phyloP scores from a whole-genome alignment of 305 asterid genomes.

The Andrographis paniculata region DNA sequence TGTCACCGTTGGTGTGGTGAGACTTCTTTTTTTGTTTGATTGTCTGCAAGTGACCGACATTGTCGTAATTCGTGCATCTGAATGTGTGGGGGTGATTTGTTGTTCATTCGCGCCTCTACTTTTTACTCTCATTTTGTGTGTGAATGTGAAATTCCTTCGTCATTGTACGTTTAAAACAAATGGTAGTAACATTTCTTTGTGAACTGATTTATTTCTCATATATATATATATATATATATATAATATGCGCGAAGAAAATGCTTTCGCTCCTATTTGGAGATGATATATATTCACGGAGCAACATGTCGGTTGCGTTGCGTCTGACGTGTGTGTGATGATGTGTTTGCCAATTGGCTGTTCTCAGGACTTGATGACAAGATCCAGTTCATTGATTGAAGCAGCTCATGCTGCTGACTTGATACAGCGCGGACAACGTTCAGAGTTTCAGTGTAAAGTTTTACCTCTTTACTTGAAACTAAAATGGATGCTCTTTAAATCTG shows the following conservation, averaged over 20 bases:
- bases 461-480: neutral
- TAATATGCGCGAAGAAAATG: no score
- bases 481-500: constrained; percentile 1
- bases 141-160: no score
- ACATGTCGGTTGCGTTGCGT: constrained; percentile 1
- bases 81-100: neutral
- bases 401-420: constrained; percentile 91
- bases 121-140: neutral
- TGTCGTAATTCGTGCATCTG: neutral
- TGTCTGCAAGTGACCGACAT: neutral
- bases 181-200: no score
- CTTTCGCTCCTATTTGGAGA: neutral
- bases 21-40: constrained; percentile 15
- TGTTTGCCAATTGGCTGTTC: constrained; percentile 33
- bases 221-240: no score
- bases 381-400: constrained; percentile 49
- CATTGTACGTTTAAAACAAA: no score
- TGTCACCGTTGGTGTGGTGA: constrained; percentile 63
- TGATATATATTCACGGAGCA: constrained; percentile 1
- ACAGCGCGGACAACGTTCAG: constrained; percentile 80
- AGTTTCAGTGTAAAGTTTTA: constrained; percentile 59
- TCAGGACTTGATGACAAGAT: constrained; percentile 76
- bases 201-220: constrained; percentile 1
- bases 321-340: constrained; percentile 21
- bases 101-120: neutral